Conservation (phyloP, 202 grass and related monocot species). For the Panicum hallii region DNA sequence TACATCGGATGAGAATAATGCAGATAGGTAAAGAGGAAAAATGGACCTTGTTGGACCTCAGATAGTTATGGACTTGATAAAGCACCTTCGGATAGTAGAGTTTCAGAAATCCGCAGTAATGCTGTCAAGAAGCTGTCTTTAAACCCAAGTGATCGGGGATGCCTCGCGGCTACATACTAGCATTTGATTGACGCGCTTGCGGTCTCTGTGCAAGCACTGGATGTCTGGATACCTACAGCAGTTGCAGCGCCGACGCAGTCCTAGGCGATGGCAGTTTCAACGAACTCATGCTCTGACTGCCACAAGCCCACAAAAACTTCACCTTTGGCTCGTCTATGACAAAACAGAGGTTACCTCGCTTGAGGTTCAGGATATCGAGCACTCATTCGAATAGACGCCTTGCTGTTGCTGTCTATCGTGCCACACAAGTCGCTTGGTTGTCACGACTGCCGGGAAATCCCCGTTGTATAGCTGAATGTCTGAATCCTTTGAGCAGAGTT, state of each 20-base stretch:
- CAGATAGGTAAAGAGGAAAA: no score
- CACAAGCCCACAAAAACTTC: no score
- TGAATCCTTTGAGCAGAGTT: neutral
- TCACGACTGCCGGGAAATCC: neutral
- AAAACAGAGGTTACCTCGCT: no score
- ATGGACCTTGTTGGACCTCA: no score
- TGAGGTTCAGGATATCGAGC: conserved; percentile 38
- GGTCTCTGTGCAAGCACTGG: neutral
- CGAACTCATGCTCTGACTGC: conserved; percentile 36
- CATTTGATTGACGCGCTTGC: conserved; percentile 42
- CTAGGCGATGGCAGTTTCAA: conserved; percentile 51
- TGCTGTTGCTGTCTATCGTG: conserved; percentile 47
- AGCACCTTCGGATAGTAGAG: neutral
- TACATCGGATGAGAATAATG: neutral
- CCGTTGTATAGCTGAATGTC: conserved; percentile 24
- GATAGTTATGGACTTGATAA: no score
- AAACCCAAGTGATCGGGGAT: no score
- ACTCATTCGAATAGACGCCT: conserved; percentile 74
- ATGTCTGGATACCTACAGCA: no score
- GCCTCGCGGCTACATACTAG: neutral
- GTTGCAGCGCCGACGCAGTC: no score
- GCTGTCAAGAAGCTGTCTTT: conserved; percentile 47
- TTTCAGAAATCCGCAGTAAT: conserved; percentile 32
- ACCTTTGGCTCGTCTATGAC: no score
- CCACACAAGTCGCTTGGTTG: conserved; percentile 35